phyloP scores from a whole-genome alignment of 1,284 basidiomycete genomes.

The Apiotrichum gracile region DNA sequence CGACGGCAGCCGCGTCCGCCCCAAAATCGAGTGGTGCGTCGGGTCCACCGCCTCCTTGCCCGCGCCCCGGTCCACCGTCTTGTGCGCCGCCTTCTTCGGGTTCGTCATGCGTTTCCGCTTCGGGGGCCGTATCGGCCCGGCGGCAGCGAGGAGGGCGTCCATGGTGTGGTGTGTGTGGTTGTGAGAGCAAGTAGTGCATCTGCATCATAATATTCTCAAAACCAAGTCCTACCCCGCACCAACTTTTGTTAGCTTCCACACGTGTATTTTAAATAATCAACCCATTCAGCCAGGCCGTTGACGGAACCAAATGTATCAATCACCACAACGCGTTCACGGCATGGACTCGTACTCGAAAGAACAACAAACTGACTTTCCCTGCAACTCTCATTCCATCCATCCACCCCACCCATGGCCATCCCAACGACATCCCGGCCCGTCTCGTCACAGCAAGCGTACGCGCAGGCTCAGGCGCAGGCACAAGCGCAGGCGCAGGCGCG shows the following conservation, averaged over 20 bases:
- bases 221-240: background rate
- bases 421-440: constrained; percentile 12
- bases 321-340: too few relatives aligned
- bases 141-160: constrained; percentile 67
- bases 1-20: constrained; percentile 35
- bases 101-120: constrained; percentile 16
- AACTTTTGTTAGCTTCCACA: constrained; percentile 10
- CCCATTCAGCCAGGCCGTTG: background rate
- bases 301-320: constrained; percentile 12
- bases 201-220: background rate
- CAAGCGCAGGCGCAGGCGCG: background rate
- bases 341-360: background rate
- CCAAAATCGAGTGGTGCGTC: constrained; percentile 57
- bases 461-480: background rate
- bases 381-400: background rate
- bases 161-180: constrained; percentile 43
- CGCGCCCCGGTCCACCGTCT: constrained; percentile 37
- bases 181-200: background rate
- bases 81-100: constrained; percentile 22
- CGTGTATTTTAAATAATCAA: constrained; percentile 1
- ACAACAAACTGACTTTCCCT: background rate
- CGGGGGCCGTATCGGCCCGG: constrained; percentile 55
- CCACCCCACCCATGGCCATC: constrained; percentile 9
- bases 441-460: background rate
- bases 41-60: constrained; percentile 50